Evolutionary conservation across 768 basidiomycete genomes (phyloP), one percentile per base, ranked within the genome.

Genomic region (Phallus indusiatus): DNA sequence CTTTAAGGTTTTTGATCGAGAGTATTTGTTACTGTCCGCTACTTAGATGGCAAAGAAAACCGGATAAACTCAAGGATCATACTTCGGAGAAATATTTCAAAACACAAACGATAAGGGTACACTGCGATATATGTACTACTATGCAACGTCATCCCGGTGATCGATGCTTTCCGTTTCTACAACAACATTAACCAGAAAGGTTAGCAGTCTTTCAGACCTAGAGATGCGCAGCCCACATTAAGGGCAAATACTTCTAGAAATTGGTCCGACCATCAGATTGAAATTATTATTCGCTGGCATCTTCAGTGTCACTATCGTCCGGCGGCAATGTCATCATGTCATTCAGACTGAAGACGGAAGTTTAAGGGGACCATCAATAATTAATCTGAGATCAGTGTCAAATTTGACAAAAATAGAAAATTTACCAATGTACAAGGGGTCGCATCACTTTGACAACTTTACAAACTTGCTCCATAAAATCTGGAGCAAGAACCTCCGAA

Each of bases 381-480:
- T 35, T n/a, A 46, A 9, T 12, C 53, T 35, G 35, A 35, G 59
- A 60, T 63, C 47, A 28, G 28, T 28, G 28, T 7, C 28, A 28
- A 28, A 28, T 28, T n/a, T 28, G 28, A 3, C 28, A 12, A 48
- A 16, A 46, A 16, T 47, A 59, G 42, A 55, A 57, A 1, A 69
- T 80, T 62, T 60, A 87, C 89, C 84, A 85, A 66, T 89, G 88
- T 1, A 94, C 87, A 59, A 96, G 84, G 0, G 92, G 93, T 54
- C 75, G 74, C 65, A 86, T 74, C 1, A 88, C 74, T 21, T 64
- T 69, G 5, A 78, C 80, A 9, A 87, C 74, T 0, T 77, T 67
- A 22, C 76, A 75, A 5, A 95, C 67, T 22, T 77, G 76, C 36
- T 85, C 78, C 54, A 81, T 80, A 70, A 94, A 95, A 37, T 81